A percentile compares a stretch with the other conserved stretches of the same genome.
These are phyloP conservation scores for Brettanomyces custersianus DNA, from an alignment of 805 yeast species.

Conservation along the genomic window DNA sequence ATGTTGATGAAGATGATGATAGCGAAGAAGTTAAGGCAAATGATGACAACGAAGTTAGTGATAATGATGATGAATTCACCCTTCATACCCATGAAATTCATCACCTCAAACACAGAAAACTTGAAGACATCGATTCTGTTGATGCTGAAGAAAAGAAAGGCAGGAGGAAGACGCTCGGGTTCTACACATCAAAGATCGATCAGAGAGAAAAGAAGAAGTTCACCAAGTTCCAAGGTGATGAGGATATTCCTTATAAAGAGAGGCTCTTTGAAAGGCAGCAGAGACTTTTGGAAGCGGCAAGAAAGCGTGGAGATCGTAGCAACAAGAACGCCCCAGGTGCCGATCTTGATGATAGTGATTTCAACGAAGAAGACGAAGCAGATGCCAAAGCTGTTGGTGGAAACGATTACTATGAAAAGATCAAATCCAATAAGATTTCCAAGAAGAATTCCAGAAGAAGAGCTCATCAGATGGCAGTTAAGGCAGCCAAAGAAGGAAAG, in stretches of 20 bases:
- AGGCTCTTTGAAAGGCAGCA: slow-evolving; percentile 86
- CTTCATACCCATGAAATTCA: slow-evolving; percentile 36
- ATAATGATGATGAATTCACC: neutral
- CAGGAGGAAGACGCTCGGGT: slow-evolving; percentile 75
- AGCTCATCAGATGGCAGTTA: slow-evolving; percentile 62
- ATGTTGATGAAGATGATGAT: slow-evolving; percentile 17
- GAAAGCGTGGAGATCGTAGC: slow-evolving; percentile 63
- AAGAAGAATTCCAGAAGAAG: slow-evolving; percentile 45
- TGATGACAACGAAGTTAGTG: slow-evolving; percentile 11
- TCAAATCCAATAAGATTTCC: slow-evolving; percentile 38
- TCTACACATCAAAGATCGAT: slow-evolving; percentile 95
- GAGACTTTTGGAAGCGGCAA: slow-evolving; percentile 78
- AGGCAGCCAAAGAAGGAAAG: slow-evolving; percentile 80
- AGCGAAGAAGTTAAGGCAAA: slow-evolving; percentile 15
- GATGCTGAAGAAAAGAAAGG: slow-evolving; percentile 81
- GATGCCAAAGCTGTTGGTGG: slow-evolving; percentile 31
- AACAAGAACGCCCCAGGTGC: slow-evolving; percentile 37
- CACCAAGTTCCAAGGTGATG: slow-evolving; percentile 67
- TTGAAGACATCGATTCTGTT: slow-evolving; percentile 64
- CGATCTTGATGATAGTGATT: slow-evolving; percentile 42
- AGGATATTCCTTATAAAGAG: slow-evolving; percentile 86
- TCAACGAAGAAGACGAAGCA: slow-evolving; percentile 30
- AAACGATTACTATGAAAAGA: slow-evolving; percentile 44
- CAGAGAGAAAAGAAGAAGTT: slow-evolving; percentile 61
- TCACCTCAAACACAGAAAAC: slow-evolving; percentile 30